Percentiles rank a stretch among this genome's conserved stretches.
Evolutionary conservation across 768 basidiomycete species (phyloP).

Genomic region (Leccinum subtestaceum): DNA sequence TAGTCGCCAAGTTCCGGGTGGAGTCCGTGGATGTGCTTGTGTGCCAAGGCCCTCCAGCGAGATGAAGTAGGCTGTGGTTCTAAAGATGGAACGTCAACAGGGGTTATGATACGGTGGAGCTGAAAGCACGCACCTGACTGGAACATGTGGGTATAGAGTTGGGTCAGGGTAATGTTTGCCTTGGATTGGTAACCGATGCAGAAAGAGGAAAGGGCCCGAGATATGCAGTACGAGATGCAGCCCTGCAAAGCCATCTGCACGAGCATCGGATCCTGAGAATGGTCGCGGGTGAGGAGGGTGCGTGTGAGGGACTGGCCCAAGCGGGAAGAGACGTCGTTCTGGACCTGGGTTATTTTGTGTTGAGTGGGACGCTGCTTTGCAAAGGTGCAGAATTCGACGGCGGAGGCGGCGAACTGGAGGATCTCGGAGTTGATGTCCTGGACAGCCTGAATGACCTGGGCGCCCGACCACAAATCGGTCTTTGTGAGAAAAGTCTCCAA

Average conservation of each 20-base stretch:
- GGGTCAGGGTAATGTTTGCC: slow-evolving; percentile 60
- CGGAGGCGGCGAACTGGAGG: slow-evolving; percentile 74
- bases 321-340: slow-evolving; percentile 59
- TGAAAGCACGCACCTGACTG: slow-evolving; percentile 41
- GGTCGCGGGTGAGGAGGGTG: slow-evolving; percentile 60
- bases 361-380: slow-evolving; percentile 39
- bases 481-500: slow-evolving; percentile 70
- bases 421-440: slow-evolving; percentile 80
- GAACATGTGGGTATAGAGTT: slow-evolving; percentile 60
- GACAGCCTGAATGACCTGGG: slow-evolving; percentile 74
- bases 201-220: slow-evolving; percentile 66
- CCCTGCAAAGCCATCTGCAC: slow-evolving; percentile 77
- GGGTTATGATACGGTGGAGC: slow-evolving; percentile 11
- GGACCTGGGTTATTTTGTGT: slow-evolving; percentile 46
- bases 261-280: slow-evolving; percentile 71
- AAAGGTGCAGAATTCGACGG: slow-evolving; percentile 65
- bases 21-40: slow-evolving; percentile 62
- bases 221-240: slow-evolving; percentile 62
- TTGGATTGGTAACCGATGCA: slow-evolving; percentile 73
- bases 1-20: slow-evolving; percentile 67
- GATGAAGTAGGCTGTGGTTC: slow-evolving; percentile 78
- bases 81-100: slow-evolving; percentile 22
- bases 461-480: slow-evolving; percentile 71
- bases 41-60: slow-evolving; percentile 74
- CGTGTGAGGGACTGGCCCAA: slow-evolving; percentile 61